These are phyloP conservation scores for Cocos nucifera DNA, from an alignment of 176 grass and related monocot species.

Conservation along the genomic window DNA sequence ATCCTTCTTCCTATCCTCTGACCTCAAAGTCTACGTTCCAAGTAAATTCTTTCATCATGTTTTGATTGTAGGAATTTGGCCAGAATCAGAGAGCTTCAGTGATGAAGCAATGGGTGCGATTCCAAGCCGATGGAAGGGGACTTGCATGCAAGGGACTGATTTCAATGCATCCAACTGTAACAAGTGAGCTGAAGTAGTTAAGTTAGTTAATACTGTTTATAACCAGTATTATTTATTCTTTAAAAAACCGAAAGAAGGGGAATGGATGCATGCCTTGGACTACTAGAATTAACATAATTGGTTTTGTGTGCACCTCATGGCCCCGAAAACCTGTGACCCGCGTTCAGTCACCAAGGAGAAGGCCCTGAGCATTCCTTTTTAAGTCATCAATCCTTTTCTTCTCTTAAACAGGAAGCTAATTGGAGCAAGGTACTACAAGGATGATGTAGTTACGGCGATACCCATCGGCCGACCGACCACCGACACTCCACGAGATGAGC, in stretches of 20 bases:
- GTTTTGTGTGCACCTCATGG: no score
- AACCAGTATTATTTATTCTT: no score
- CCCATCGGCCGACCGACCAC: background rate
- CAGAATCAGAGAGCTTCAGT: conserved; percentile 72
- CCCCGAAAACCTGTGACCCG: no score
- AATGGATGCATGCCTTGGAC: no score
- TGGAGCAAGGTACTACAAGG: conserved; percentile 69
- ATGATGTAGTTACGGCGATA: background rate
- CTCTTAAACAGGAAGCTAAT: conserved; percentile 59
- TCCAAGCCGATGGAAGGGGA: conserved; percentile 58
- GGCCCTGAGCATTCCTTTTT: no score
- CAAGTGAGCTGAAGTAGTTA: conserved; percentile 18
- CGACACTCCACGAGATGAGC: conserved; percentile 38
- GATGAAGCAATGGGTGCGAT: conserved; percentile 42
- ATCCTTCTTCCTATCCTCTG: background rate
- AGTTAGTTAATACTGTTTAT: no score
- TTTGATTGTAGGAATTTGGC: conserved; percentile 57
- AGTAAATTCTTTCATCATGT: no score
- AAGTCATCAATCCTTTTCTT: no score
- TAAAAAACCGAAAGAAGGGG: no score
- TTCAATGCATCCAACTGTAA: conserved; percentile 76
- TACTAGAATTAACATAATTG: no score
- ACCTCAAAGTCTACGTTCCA: no score
- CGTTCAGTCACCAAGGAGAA: no score
- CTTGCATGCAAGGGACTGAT: conserved; percentile 52